Conservation (phyloP, 2,329 filamentous ascomycete species). For the Massarina eburnea region DNA sequence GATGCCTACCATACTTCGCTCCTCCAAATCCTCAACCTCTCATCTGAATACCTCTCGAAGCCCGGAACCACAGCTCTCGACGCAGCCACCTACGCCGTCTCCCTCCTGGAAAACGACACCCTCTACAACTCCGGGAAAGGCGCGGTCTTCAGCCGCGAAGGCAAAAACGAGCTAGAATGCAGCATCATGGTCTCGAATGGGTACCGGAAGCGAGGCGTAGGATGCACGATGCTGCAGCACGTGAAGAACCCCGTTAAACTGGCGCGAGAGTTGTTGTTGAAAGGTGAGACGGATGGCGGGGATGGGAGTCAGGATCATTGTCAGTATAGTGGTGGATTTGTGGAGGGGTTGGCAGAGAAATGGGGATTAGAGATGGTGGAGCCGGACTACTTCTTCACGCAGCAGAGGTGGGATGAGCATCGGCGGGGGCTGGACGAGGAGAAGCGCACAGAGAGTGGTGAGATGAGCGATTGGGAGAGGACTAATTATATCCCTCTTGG, state of each 20-base stretch:
- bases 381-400: slow-evolving; percentile 75
- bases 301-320: slow-evolving; percentile 68
- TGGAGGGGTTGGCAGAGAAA: slow-evolving; percentile 66
- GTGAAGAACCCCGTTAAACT: slow-evolving; percentile 81
- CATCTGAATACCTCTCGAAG: slow-evolving; percentile 27
- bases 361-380: slow-evolving; percentile 74
- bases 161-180: slow-evolving; percentile 82
- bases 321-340: slow-evolving; percentile 66
- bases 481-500: slow-evolving; percentile 76
- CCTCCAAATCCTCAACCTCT: slow-evolving; percentile 34
- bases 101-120: slow-evolving; percentile 73
- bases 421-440: slow-evolving; percentile 55
- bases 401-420: slow-evolving; percentile 78
- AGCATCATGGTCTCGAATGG: slow-evolving; percentile 81
- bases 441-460: slow-evolving; percentile 46
- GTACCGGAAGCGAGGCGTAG: slow-evolving; percentile 73
- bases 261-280: slow-evolving; percentile 69
- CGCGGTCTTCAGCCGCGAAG: slow-evolving; percentile 82
- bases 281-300: slow-evolving; percentile 63
- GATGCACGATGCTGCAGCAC: slow-evolving; percentile 69
- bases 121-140: slow-evolving; percentile 85
- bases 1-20: slow-evolving; percentile 43
- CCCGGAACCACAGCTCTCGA: slow-evolving; percentile 64
- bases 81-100: slow-evolving; percentile 73
- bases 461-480: slow-evolving; percentile 56